Percentiles rank a stretch among this genome's conserved stretches.
These are phyloP conservation scores for Priceomyces castillae DNA, from an alignment of 805 yeast genomes.

Conservation along the genomic window DNA sequence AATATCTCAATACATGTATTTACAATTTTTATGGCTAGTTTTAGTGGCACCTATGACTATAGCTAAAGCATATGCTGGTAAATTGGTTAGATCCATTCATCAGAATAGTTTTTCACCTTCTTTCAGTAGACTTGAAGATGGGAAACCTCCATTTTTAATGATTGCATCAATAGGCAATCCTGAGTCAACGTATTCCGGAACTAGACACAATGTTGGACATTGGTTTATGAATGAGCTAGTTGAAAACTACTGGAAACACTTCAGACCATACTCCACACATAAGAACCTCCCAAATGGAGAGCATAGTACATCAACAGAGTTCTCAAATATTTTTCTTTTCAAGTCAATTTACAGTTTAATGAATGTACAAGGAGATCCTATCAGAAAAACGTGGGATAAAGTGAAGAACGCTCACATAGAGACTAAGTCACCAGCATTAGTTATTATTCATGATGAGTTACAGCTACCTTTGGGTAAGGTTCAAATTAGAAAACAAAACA, in stretches of 20 bases:
- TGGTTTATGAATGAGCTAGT: constrained; percentile 39
- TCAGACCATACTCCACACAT: constrained; percentile 17
- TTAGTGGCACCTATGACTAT: background rate
- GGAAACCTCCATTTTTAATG: constrained; percentile 18
- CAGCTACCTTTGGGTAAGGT: constrained; percentile 63
- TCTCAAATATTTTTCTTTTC: constrained; percentile 35
- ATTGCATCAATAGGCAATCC: constrained; percentile 76
- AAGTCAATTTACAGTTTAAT: constrained; percentile 58
- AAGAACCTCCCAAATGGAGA: constrained; percentile 19
- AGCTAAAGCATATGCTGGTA: background rate
- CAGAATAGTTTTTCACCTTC: background rate
- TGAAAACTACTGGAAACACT: constrained; percentile 21
- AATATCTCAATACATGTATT: background rate
- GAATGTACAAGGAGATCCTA: constrained; percentile 68
- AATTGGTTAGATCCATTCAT: background rate
- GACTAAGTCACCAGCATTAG: constrained; percentile 33
- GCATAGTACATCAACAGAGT: constrained; percentile 18
- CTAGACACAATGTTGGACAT: constrained; percentile 83
- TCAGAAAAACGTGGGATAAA: constrained; percentile 48
- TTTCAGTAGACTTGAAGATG: constrained; percentile 6
- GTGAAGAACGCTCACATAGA: constrained; percentile 22
- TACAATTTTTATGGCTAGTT: background rate
- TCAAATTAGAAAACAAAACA: constrained; percentile 56
- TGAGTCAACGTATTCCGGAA: constrained; percentile 52
- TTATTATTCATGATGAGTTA: constrained; percentile 79